These are phyloP conservation scores for Xanthoconium purpureum DNA, from an alignment of 768 basidiomycete genomes.

Conservation along the genomic window DNA sequence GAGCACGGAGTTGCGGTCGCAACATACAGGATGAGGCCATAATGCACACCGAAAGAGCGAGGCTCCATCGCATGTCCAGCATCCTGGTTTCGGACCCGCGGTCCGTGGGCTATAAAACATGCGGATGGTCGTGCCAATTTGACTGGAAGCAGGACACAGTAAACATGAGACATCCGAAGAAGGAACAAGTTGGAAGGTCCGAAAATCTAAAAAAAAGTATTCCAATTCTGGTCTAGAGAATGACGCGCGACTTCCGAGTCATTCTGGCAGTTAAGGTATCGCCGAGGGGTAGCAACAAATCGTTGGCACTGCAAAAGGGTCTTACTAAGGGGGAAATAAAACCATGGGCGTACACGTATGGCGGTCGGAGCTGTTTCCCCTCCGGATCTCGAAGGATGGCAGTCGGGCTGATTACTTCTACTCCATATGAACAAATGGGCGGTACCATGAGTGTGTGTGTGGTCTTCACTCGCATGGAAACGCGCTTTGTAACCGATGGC, in stretches of 20 bases:
- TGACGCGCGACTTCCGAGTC: not conserved
- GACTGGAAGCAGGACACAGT: not conserved
- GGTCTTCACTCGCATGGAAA: conserved; percentile 10
- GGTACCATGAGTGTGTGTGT: not conserved
- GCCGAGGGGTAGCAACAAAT: conserved; percentile 15
- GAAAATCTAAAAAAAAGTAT: conserved; percentile 4
- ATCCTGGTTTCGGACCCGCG: conserved; percentile 10
- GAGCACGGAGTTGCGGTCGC: conserved; percentile 1
- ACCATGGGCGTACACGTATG: not conserved
- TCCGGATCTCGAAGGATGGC: not conserved
- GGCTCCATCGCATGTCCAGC: not conserved
- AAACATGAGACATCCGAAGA: conserved; percentile 3
- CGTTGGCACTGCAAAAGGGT: not conserved
- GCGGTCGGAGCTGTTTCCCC: not conserved
- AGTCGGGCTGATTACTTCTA: conserved; percentile 3
- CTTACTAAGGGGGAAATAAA: conserved; percentile 7
- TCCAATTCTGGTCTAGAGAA: conserved; percentile 6
- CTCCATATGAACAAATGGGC: conserved; percentile 4
- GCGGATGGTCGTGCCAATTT: not conserved
- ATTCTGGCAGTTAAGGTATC: conserved; percentile 4
- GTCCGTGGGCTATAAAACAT: not conserved
- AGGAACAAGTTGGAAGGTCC: not conserved
- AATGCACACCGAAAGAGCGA: not conserved
- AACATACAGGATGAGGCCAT: not conserved
- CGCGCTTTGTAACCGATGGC: conserved; percentile 5